Conservation (phyloP, 257 asterid species). For the Misopates orontium region DNA sequence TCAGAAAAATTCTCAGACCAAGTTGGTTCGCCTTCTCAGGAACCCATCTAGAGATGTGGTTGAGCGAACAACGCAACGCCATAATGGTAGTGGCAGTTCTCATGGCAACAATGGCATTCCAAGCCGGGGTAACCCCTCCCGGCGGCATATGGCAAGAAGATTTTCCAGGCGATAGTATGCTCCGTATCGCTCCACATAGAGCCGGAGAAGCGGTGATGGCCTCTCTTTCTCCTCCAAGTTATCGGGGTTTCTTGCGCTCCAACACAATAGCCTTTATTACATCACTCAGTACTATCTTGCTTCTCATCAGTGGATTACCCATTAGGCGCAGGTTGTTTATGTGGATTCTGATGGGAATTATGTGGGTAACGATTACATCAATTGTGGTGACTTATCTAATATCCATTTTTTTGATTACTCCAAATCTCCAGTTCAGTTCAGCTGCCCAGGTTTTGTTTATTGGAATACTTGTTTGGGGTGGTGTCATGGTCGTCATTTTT, state of each 20-base stretch:
- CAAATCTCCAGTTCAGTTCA: conserved; percentile 26
- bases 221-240: conserved; percentile 25
- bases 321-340: conserved; percentile 34
- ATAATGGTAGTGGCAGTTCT: conserved; percentile 49
- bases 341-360: conserved; percentile 55
- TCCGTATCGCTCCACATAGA: conserved; percentile 14
- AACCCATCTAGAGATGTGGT: conserved; percentile 30
- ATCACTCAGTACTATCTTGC: conserved; percentile 53
- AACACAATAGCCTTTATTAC: conserved; percentile 53
- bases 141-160: conserved; percentile 46
- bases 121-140: conserved; percentile 39
- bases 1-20: background rate
- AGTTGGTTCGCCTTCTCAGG: background rate
- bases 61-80: conserved; percentile 32
- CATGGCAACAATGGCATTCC: conserved; percentile 49
- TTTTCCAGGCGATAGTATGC: background rate
- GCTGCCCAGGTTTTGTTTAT: conserved; percentile 27
- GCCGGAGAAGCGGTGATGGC: conserved; percentile 60
- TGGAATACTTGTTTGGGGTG: conserved; percentile 37
- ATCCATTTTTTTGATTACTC: conserved; percentile 36
- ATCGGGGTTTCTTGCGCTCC: conserved; percentile 30
- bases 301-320: conserved; percentile 59
- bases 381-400: conserved; percentile 43
- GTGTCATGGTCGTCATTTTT: conserved; percentile 43
- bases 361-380: conserved; percentile 52